These are phyloP conservation scores for Fistulifera solaris DNA, from an alignment of 108 stramenopile species.

Conservation along the genomic window DNA sequence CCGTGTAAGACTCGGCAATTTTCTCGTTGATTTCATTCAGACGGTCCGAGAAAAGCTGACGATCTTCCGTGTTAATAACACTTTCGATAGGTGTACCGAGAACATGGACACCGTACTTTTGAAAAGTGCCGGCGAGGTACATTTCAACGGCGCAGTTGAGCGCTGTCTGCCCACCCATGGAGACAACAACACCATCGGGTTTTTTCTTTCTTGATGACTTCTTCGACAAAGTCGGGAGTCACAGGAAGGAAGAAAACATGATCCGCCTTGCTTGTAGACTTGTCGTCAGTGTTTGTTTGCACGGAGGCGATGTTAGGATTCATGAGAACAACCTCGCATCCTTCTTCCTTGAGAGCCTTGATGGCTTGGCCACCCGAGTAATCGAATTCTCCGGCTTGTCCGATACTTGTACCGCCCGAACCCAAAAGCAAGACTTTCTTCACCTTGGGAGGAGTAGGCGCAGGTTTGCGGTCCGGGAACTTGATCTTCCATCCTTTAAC, in stretches of 20 bases:
- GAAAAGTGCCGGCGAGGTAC: slow-evolving; percentile 81
- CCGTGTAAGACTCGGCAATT: slow-evolving; percentile 87
- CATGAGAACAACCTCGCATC: slow-evolving; percentile 95
- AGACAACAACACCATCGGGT: slow-evolving; percentile 94
- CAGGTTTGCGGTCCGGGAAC: slow-evolving; percentile 60
- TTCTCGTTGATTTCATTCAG: slow-evolving; percentile 95
- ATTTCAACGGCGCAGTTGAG: slow-evolving; percentile 95
- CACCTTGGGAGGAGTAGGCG: slow-evolving; percentile 36
- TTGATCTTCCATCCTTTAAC: slow-evolving; percentile 32
- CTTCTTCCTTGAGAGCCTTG: slow-evolving; percentile 98
- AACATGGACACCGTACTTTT: slow-evolving; percentile 88
- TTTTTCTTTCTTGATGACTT: slow-evolving; percentile 92
- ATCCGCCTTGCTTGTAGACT: slow-evolving; percentile 71
- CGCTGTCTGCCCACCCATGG: slow-evolving; percentile 99
- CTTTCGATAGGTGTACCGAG: slow-evolving; percentile 92
- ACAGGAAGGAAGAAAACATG: slow-evolving; percentile 97
- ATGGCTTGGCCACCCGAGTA: slow-evolving; percentile 98
- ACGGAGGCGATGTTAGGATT: slow-evolving; percentile 99
- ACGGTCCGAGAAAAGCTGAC: slow-evolving; percentile 88
- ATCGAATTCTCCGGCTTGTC: slow-evolving; percentile 99
- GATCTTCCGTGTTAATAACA: slow-evolving; percentile 97
- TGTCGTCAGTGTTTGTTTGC: slow-evolving; percentile 94
- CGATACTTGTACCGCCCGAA: slow-evolving; percentile 94
- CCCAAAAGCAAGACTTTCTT: slow-evolving; percentile 98
- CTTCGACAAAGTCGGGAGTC: slow-evolving; percentile 91